phyloP scores from a whole-genome alignment of 2,329 filamentous ascomycete species.

The Fusarium clavum region DNA sequence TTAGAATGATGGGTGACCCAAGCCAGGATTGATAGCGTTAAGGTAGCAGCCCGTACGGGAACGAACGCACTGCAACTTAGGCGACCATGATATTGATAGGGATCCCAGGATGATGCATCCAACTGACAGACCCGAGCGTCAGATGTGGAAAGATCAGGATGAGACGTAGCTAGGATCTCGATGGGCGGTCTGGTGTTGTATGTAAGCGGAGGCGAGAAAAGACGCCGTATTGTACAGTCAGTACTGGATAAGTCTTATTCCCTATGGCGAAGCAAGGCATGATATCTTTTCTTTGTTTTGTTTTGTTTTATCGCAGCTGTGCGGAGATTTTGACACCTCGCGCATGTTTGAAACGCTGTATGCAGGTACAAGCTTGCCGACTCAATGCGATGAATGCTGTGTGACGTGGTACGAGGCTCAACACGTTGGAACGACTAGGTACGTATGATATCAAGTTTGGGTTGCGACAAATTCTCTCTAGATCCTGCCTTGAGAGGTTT shows the following conservation, averaged over 20 bases:
- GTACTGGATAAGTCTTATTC: conserved; percentile 6
- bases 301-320: conserved; percentile 9
- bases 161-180: conserved; percentile 29
- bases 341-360: conserved; percentile 19
- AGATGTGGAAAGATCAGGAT: conserved; percentile 31
- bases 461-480: conserved; percentile 37
- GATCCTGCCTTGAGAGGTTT: conserved; percentile 43
- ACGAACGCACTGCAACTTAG: conserved; percentile 31
- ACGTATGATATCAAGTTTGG: conserved; percentile 13
- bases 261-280: background rate
- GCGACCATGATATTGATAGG: conserved; percentile 28
- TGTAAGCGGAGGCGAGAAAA: conserved; percentile 13
- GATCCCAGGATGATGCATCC: conserved; percentile 18
- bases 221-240: background rate
- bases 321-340: conserved; percentile 9
- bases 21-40: conserved; percentile 29
- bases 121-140: conserved; percentile 25
- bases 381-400: background rate
- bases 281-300: background rate
- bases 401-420: conserved; percentile 8
- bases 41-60: conserved; percentile 41
- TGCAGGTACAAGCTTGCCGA: conserved; percentile 10
- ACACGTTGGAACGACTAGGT: conserved; percentile 3
- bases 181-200: conserved; percentile 22
- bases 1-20: conserved; percentile 32